Base-by-base conservation (phyloP, 352 stramenopile species). In the Globisporangium viniferum region DNA sequence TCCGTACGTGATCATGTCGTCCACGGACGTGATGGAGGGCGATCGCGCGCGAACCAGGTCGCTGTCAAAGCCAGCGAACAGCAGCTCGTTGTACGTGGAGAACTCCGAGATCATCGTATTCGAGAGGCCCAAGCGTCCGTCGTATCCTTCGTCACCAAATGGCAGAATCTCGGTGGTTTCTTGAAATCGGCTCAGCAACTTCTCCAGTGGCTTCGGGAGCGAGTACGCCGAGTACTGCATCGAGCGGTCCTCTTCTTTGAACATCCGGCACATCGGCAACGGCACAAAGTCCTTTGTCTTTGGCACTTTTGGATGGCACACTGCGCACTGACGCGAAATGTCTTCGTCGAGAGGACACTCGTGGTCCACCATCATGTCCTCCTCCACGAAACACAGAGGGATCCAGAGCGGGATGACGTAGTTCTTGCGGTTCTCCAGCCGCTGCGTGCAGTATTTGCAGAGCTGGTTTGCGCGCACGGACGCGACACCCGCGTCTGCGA, bases 331-430 rank as follows among this genome's bases (percentile, higher is more conserved):
- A 35, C 79, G 78, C 12, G 82, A 82, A 36, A 93, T 91, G 48
- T 91, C 86, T 41, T 83, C 73, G 61, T 91, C 80, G 3, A 92
- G 67, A 3, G 83, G 82, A 69, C 86, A 93, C 51, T 77, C 70
- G 72, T 93, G 86, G 12, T 81, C 71, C 14, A 85, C 72, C 67
- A 92, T 79, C 86, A 92, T 92, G n/a, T 81, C 71, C 60, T 93
- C 86, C 66, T 93, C 82, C 24, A 93, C 86, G 57, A 93, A 93
- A 59, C 83, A 92, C n/a, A 93, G 71, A 35, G 86, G 86, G 53
- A 92, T 93, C 86, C 86, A 93, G 20, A 93, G 73, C 31, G 86
- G 86, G 8, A 93, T 79, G 2, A 88, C 77, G 61, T 92, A 92
- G 31, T 86, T 88, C 61, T 91, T 89, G 12, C 86, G 73, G 33